Conservation (phyloP, 371 early-diverging fungal genomes). For the Syncephalis plumigaleata region DNA sequence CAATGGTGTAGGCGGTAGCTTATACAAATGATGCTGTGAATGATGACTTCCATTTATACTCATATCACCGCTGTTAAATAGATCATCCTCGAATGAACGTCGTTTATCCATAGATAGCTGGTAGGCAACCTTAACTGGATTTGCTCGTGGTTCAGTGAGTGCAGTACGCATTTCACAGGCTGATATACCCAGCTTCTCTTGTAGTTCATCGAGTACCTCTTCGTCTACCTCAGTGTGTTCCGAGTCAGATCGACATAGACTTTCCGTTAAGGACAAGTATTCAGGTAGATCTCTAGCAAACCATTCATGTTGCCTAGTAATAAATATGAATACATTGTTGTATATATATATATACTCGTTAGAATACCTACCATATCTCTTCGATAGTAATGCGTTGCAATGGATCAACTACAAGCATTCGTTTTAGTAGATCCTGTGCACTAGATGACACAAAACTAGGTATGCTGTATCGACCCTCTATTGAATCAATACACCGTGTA, state of each 20-base stretch:
- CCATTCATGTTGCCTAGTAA: slow-evolving; percentile 62
- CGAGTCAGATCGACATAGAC: slow-evolving; percentile 39
- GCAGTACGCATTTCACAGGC: slow-evolving; percentile 46
- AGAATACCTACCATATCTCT: slow-evolving; percentile 42
- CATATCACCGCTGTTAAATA: neutral
- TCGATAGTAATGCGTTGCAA: slow-evolving; percentile 81
- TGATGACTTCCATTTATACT: slow-evolving; percentile 5
- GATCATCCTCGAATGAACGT: slow-evolving; percentile 50
- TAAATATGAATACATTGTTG: neutral
- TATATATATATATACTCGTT: neutral
- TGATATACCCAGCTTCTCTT: slow-evolving; percentile 62
- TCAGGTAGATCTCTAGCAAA: slow-evolving; percentile 78
- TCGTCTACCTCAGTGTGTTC: slow-evolving; percentile 54
- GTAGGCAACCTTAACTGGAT: slow-evolving; percentile 87
- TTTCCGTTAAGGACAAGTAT: slow-evolving; percentile 63
- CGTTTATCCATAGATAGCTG: slow-evolving; percentile 78
- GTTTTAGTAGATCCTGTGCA: slow-evolving; percentile 61
- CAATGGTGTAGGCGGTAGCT: slow-evolving; percentile 26
- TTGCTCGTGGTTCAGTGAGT: slow-evolving; percentile 59
- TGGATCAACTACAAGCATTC: slow-evolving; percentile 93
- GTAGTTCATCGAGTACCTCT: slow-evolving; percentile 22
- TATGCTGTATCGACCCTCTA: slow-evolving; percentile 77
- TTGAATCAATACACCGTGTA: neutral
- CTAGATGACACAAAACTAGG: slow-evolving; percentile 74
- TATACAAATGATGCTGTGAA: slow-evolving; percentile 46